phyloP scores from a whole-genome alignment of 495 filamentous ascomycete genomes.

The Durotheca rogersii region DNA sequence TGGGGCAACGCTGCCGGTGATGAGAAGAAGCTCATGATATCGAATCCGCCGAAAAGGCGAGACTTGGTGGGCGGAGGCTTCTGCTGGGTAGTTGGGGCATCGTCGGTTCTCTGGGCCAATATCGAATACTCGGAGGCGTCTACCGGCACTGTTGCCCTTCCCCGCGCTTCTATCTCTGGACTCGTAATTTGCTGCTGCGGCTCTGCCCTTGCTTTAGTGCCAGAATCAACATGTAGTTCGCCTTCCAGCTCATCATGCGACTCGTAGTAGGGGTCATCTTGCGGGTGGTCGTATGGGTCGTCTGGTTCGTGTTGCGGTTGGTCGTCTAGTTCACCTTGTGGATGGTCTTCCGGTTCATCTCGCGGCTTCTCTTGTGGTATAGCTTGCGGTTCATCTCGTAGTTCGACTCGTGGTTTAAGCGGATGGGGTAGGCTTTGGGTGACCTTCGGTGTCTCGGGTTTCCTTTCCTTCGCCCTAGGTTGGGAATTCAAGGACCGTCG shows the following conservation, averaged over 20 bases:
- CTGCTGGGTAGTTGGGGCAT: constrained; percentile 25
- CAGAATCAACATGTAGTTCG: too few relatives aligned
- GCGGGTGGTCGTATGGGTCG: too few relatives aligned
- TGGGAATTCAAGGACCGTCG: constrained; percentile 16
- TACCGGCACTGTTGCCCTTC: neutral
- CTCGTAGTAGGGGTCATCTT: too few relatives aligned
- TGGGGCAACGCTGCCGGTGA: constrained; percentile 46
- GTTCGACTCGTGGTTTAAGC: constrained; percentile 2
- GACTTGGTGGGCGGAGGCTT: constrained; percentile 25
- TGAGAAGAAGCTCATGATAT: constrained; percentile 50
- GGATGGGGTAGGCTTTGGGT: constrained; percentile 3
- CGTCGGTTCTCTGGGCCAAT: constrained; percentile 25
- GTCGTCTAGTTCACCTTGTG: neutral
- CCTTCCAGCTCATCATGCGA: too few relatives aligned
- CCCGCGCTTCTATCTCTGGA: constrained; percentile 1
- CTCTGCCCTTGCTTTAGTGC: too few relatives aligned
- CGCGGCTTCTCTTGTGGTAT: too few relatives aligned
- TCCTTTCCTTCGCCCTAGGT: constrained; percentile 4
- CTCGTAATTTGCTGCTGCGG: too few relatives aligned
- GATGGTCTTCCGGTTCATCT: neutral
- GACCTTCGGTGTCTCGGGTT: constrained; percentile 1
- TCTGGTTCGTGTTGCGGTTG: neutral
- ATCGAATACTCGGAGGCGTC: constrained; percentile 39
- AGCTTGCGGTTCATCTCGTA: too few relatives aligned
- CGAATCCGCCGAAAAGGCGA: constrained; percentile 30